Base-by-base conservation (phyloP, 2,329 filamentous ascomycete species). In the Corinectria fuckeliana region DNA sequence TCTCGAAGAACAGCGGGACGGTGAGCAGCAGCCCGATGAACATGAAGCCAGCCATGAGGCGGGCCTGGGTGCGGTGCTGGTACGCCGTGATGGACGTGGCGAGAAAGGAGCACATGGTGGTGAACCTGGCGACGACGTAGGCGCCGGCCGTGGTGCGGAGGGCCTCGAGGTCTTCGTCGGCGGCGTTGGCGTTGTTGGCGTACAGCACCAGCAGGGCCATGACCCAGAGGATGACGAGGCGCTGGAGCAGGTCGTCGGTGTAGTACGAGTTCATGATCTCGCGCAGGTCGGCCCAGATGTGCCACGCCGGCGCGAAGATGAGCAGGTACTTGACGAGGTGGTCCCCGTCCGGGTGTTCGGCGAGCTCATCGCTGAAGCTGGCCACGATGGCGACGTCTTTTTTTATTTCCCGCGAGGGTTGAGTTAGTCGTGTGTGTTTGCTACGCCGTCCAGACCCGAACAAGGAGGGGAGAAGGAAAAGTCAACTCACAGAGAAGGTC, bases 231-330 rank as follows among this genome's bases (percentile, higher is more conserved):
- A 82, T 79, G 23, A 80, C 66, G 26, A 80, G 65, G 7, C 81
- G 77, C 64, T 83, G 81, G 1, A 76, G 61, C 18, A 83, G 65
- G 62, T 83, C 81, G 60, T 83, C 81, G 51, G 79, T 82, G 68
- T 82, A 82, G 70, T 81, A 83, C 7, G 78, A 80, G 68, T 83
- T 83, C 79, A 82, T 82, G 56, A 82, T 71, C 68, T 82, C 80
- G 60, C 80, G 77, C 16, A 82, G 72, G 60, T 83, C 81, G 38
- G 74, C 76, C 81, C 80, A 82, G 48, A 82, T 78, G 59, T 82
- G 77, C 80, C 80, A 82, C 55, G 80, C 79, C 9, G 79, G 79
- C 7, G 78, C 73, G 34, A 81, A 79, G 34, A 81, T 79, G 42
- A 82, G 75, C 25, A 82, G 73, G 65, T 81, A 82, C 68, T 82